Evolutionary conservation across 805 yeast genomes (phyloP).

Genomic region (Candida oleophila): DNA sequence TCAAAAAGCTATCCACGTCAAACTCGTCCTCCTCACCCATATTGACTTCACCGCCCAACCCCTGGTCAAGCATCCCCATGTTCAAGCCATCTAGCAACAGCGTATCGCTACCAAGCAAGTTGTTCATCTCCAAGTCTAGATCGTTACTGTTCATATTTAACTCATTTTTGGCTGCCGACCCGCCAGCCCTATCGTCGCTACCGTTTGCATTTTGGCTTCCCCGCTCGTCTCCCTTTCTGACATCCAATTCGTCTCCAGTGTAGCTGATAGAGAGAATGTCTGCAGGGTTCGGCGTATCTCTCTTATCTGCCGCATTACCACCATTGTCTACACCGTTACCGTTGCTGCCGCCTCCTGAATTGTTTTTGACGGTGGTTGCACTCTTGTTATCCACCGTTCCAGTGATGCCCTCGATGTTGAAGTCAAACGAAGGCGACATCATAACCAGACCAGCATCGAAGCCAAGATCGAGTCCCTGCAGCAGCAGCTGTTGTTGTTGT

Average conservation of each 20-base stretch:
- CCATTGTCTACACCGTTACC: conserved; percentile 13
- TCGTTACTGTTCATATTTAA: conserved; percentile 6
- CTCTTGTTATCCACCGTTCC: background rate
- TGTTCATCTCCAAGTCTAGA: conserved; percentile 34
- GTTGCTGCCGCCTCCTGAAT: background rate
- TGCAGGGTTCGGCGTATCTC: conserved; percentile 29
- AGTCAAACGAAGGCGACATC: conserved; percentile 26
- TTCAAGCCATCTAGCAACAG: conserved; percentile 43
- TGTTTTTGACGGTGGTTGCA: background rate
- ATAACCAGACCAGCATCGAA: conserved; percentile 1
- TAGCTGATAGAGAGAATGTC: conserved; percentile 30
- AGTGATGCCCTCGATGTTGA: conserved; percentile 21
- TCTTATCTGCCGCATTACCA: conserved; percentile 7
- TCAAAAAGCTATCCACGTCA: conserved; percentile 44
- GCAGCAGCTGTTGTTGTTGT: conserved; percentile 11
- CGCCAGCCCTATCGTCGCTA: conserved; percentile 1
- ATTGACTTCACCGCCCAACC: conserved; percentile 17
- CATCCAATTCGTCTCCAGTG: conserved; percentile 11
- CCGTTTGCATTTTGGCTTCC: background rate
- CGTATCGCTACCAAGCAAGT: conserved; percentile 37
- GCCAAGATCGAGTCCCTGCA: conserved; percentile 10
- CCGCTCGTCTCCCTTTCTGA: conserved; percentile 2
- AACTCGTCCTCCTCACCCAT: conserved; percentile 37
- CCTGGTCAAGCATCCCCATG: conserved; percentile 37
- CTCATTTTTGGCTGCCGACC: conserved; percentile 13